Evolutionary conservation across 2,329 filamentous ascomycete species (phyloP).

Genomic region (Mycosphaerella sp.): DNA sequence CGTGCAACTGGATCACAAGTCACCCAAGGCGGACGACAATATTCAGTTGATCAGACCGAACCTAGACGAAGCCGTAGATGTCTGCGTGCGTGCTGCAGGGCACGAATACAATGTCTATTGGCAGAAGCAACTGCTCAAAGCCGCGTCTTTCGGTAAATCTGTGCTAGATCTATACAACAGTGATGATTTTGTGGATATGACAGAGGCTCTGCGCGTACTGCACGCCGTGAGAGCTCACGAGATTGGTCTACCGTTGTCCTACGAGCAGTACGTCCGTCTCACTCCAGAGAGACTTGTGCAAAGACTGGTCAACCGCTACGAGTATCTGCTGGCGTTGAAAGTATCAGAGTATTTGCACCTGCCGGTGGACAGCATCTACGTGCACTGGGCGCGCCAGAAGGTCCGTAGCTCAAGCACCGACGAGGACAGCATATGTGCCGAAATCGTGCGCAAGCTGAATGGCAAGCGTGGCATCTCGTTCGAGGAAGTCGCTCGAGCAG

Average conservation of each 20-base stretch:
- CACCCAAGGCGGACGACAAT: constrained; percentile 94
- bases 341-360: constrained; percentile 82
- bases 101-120: constrained; percentile 84
- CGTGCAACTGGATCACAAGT: constrained; percentile 83
- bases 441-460: constrained; percentile 78
- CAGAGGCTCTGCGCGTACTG: constrained; percentile 82
- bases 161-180: constrained; percentile 96
- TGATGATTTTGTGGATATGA: constrained; percentile 98
- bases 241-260: constrained; percentile 81
- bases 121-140: constrained; percentile 95
- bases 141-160: constrained; percentile 95
- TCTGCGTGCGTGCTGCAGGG: constrained; percentile 86
- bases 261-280: constrained; percentile 86
- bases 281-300: constrained; percentile 84
- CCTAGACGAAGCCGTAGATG: constrained; percentile 87
- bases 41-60: constrained; percentile 87
- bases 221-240: constrained; percentile 91
- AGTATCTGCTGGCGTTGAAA: constrained; percentile 84
- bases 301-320: constrained; percentile 77
- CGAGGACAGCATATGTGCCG: constrained; percentile 77
- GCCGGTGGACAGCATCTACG: constrained; percentile 82
- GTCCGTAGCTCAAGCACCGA: constrained; percentile 78
- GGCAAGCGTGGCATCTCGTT: constrained; percentile 93
- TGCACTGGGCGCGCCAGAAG: constrained; percentile 95
- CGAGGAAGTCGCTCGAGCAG: constrained; percentile 84